Conservation (phyloP, 2,329 filamentous ascomycete species). For the Colletotrichum australisinense region DNA sequence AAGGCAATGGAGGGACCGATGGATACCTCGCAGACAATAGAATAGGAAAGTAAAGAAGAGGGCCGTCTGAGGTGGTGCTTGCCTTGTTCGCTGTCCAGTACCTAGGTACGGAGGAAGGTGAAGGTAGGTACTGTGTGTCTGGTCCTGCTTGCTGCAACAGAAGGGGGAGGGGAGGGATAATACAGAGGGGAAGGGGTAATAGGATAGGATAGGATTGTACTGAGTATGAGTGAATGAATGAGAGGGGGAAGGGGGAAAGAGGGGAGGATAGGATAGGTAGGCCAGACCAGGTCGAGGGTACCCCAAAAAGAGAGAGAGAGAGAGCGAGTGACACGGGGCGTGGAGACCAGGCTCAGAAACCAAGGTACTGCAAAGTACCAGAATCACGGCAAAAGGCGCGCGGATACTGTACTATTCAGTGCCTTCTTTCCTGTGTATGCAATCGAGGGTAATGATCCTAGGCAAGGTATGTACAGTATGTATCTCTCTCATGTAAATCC, state of each 20-base stretch:
- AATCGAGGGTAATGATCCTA: too few relatives aligned
- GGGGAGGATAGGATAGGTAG: background rate
- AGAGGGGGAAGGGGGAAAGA: background rate
- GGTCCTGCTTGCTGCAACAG: background rate
- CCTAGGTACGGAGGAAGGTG: too few relatives aligned
- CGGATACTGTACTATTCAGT: background rate
- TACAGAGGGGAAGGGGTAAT: background rate
- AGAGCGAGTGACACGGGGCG: background rate
- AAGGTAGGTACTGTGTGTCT: too few relatives aligned
- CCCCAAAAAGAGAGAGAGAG: conserved; percentile 3
- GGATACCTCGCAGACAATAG: background rate
- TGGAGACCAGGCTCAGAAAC: background rate
- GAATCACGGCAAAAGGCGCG: background rate
- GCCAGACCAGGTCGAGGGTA: background rate
- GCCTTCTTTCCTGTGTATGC: background rate
- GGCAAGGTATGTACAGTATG: background rate
- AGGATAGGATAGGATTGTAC: background rate
- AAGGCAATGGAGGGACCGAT: background rate
- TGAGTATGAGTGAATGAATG: background rate
- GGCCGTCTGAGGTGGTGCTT: background rate
- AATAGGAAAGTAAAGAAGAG: background rate
- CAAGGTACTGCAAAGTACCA: background rate
- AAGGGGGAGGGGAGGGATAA: background rate
- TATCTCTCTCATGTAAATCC: background rate
- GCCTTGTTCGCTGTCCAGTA: too few relatives aligned